Conservation (phyloP, 768 basidiomycete genomes). For the Trametes coccinea region DNA sequence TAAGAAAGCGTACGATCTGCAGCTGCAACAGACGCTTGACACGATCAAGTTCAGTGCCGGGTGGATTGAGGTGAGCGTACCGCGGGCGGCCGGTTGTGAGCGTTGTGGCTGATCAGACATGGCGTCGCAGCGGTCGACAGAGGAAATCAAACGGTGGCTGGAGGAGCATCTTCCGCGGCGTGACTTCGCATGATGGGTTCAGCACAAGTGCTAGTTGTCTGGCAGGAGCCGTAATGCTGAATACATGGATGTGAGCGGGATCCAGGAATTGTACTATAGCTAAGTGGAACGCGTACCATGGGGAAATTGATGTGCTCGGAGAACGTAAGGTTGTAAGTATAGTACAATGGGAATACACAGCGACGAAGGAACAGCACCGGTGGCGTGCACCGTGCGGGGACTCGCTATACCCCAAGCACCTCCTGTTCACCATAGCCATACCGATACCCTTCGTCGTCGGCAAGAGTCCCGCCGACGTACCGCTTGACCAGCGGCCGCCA, state of each 20-base stretch:
- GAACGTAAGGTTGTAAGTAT: background rate
- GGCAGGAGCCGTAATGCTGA: no score
- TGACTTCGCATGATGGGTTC: no score
- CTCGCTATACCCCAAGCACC: conserved; percentile 2
- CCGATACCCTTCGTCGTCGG: background rate
- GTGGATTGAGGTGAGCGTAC: conserved; percentile 56
- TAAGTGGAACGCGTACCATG: no score
- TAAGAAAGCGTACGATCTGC: conserved; percentile 62
- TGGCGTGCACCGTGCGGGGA: background rate
- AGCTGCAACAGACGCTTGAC: conserved; percentile 68
- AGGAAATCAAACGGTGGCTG: conserved; percentile 58
- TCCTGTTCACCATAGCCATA: background rate
- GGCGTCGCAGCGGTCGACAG: conserved; percentile 50
- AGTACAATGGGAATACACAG: background rate
- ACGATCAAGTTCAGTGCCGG: conserved; percentile 56
- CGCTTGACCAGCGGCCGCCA: conserved; percentile 35
- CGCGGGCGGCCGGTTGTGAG: background rate
- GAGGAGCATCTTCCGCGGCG: conserved; percentile 1
- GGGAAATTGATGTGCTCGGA: no score
- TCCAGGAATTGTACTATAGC: no score
- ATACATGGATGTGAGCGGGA: no score
- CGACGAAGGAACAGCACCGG: background rate
- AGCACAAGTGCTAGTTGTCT: no score
- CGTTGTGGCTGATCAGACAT: no score
- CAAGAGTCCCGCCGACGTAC: conserved; percentile 29